Base-by-base conservation (phyloP, 2,329 filamentous ascomycete genomes). In the Botrytis paeoniae region DNA sequence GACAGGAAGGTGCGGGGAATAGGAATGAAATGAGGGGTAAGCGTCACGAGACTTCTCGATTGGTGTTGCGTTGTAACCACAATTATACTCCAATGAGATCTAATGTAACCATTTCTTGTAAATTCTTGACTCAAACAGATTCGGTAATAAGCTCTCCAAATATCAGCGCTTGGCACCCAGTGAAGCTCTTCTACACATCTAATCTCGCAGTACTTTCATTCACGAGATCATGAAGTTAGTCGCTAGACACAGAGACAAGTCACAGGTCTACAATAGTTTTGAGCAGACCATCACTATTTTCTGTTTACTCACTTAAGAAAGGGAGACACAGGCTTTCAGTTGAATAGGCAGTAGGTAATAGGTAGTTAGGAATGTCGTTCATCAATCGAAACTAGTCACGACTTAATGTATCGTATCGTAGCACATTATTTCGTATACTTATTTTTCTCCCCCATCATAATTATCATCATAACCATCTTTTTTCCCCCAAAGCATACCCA, bases 11-110 rank as follows among this genome's bases (percentile, higher is more conserved):
- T 70, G 51, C 54, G 68, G 68, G 68, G 41, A 9, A 37, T 18
- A 45, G 35, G n/a, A 39, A 68, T 45, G 63, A 72, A 63, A 72
- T 68, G 70, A 72, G 70, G 70, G 70, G 63, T 72, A 72, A 66
- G 54, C 60, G 22, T 70, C 54, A 63, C 54, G 68, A 35, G 51
- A 62, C 51, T 43, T 70, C 57, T 61, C 22, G 51, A 70, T 61
- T 66, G 51, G 64, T 32, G 45, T 37, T n/a, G 8, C 4, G 22
- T 65, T 32, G 12, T 48, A 37, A 37, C 63, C 63, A 37, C 64
- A 29, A n/a, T 39, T 41, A 6, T 12, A n/a, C 48, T 25, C 25
- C 4, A 14, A 51, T n/a, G 22, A 57, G 7, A 57, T 29, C 51
- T 9, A 14, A 29, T 32, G 6, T 57, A 29, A n/a, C n/a, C 51